phyloP scores from a whole-genome alignment of 371 early-diverging fungal genomes.

The Lichtheimia ramosa region DNA sequence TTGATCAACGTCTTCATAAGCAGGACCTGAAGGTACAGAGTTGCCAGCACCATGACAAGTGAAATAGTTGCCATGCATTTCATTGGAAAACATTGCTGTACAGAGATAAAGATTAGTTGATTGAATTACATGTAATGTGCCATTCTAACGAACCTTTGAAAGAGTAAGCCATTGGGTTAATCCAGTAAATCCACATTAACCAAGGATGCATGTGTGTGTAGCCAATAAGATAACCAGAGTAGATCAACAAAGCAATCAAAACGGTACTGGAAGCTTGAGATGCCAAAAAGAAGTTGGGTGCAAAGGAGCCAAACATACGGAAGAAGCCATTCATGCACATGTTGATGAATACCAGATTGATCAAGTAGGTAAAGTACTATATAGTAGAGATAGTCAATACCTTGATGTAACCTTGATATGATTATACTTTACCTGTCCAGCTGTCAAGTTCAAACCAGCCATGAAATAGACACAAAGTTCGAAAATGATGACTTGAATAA shows the following conservation, averaged over 20 bases:
- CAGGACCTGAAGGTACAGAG: slow-evolving; percentile 43
- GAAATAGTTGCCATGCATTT: slow-evolving; percentile 49
- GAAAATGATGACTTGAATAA: slow-evolving; percentile 46
- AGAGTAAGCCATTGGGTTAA: slow-evolving; percentile 70
- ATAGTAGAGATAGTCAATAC: background rate
- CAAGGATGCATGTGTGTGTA: slow-evolving; percentile 66
- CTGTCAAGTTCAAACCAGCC: slow-evolving; percentile 50
- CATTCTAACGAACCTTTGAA: too few relatives aligned
- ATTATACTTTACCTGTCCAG: slow-evolving; percentile 37
- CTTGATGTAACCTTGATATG: too few relatives aligned
- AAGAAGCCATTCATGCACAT: slow-evolving; percentile 64
- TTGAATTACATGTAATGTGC: too few relatives aligned
- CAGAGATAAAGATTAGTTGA: too few relatives aligned
- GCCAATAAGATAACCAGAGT: too few relatives aligned
- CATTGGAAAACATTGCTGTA: slow-evolving; percentile 69
- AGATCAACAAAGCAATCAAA: slow-evolving; percentile 54
- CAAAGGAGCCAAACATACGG: slow-evolving; percentile 58
- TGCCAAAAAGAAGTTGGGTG: slow-evolving; percentile 59
- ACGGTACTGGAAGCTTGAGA: slow-evolving; percentile 55
- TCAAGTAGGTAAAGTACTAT: slow-evolving; percentile 57
- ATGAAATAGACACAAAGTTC: slow-evolving; percentile 58
- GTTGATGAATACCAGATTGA: slow-evolving; percentile 41
- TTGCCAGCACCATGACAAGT: slow-evolving; percentile 36
- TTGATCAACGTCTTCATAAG: slow-evolving; percentile 29
- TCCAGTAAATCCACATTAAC: slow-evolving; percentile 73